Base-by-base conservation (phyloP, 371 early-diverging fungal genomes). In the Haplosporangium sp. region DNA sequence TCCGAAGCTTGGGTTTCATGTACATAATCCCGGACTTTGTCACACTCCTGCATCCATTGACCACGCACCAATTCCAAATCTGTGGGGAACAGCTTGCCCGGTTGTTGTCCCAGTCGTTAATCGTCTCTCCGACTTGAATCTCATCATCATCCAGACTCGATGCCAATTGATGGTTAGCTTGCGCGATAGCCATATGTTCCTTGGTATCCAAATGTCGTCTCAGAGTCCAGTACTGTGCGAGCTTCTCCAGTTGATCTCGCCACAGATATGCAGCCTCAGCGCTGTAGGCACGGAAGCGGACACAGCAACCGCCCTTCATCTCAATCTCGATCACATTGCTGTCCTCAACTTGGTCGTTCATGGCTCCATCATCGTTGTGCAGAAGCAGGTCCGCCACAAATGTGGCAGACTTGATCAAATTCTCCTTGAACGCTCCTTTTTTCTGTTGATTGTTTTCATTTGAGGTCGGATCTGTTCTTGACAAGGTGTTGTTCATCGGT, bases 11-110 rank as follows among this genome's bases (percentile, higher is more conserved):
- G 16, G 85, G 84, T 56, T 87, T 86, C 48, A 82, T 84, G 55
- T 90, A 90, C 61, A 90, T 41, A 21, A 83, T 67, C 0, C 90
- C 90, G 8, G 85, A 75, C 84, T 87, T 90, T 21, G 74, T 73
- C 12, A 83, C 65, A 36, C 77, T 71, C 29, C 81, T 67, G 54
- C 83, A 83, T 6, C 83, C 82, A 59, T 76, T 73, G n/a, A 71
- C 60, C 6, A 73, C 69, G 59, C 90, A 90, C 62, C 82, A 81
- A 42, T 85, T 88, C 90, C 90, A 90, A 6, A 88, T 80, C 6
- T 83, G 82, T 1, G 87, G 85, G 48, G 86, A 84, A 13, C 80
- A 85, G 48, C 67, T 36, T 0, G 61, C 55, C 16, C 68, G 55
- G 40, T 70, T 74, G 36, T 74, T 81, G 45, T 80, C 76, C 70